Percentiles rank a stretch among this genome's conserved stretches.
phyloP scores from a whole-genome alignment of 805 yeast species.

The Saccharomycopsis guyanensis region DNA sequence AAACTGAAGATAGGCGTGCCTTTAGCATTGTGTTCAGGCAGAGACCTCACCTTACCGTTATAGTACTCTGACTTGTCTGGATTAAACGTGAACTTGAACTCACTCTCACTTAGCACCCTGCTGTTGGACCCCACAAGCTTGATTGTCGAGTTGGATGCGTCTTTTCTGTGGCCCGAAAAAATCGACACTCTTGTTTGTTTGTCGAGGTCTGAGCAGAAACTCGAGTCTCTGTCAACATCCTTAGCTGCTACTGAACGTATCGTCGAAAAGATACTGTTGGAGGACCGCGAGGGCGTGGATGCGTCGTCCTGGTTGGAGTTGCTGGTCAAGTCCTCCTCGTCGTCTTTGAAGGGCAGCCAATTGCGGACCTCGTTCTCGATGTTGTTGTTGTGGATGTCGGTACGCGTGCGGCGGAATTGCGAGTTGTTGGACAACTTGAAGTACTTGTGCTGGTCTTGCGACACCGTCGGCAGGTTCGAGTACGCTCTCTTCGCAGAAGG shows the following conservation, averaged over 20 bases:
- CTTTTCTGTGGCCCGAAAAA: slow-evolving; percentile 10
- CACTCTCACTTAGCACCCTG: slow-evolving; percentile 8
- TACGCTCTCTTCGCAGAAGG: slow-evolving; percentile 9
- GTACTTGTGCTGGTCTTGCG: slow-evolving; percentile 7
- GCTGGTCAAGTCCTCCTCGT: not conserved
- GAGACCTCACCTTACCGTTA: not conserved
- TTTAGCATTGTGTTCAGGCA: not conserved
- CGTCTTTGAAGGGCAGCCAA: slow-evolving; percentile 21
- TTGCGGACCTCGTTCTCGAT: slow-evolving; percentile 17
- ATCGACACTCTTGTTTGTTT: no score
- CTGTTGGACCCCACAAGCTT: slow-evolving; percentile 13
- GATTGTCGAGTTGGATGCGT: slow-evolving; percentile 10
- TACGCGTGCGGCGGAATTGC: slow-evolving; percentile 11
- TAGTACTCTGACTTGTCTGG: not conserved
- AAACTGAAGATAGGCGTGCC: slow-evolving; percentile 7
- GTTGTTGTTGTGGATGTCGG: slow-evolving; percentile 5
- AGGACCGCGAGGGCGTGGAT: slow-evolving; percentile 9
- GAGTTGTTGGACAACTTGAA: slow-evolving; percentile 16
- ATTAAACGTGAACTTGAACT: slow-evolving; percentile 14
- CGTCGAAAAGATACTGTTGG: slow-evolving; percentile 16
- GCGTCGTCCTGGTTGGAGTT: not conserved
- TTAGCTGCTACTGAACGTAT: no score
- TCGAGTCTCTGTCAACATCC: slow-evolving; percentile 6
- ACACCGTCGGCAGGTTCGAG: slow-evolving; percentile 11
- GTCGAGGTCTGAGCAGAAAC: no score